These are phyloP conservation scores for Tinospora cordifolia DNA, from an alignment of 164 flowering plant species.

Conservation along the genomic window DNA sequence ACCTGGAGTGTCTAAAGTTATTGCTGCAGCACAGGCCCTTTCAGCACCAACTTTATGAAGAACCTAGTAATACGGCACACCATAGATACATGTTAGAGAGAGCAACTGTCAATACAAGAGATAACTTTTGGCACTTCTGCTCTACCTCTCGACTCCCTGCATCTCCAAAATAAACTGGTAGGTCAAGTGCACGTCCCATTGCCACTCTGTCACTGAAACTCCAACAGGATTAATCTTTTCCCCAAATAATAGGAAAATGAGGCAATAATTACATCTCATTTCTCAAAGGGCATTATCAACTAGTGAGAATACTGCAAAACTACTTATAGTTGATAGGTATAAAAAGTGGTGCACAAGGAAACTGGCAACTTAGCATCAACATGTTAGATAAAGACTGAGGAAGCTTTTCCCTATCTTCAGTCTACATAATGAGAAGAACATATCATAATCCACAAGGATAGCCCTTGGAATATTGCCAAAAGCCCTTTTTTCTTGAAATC, in stretches of 20 bases:
- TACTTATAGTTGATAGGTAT: background rate
- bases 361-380: no score
- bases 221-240: background rate
- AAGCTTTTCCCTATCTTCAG: no score
- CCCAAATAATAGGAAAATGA: background rate
- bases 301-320: background rate
- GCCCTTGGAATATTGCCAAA: no score
- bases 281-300: background rate
- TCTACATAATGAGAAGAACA: no score
- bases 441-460: no score
- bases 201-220: conserved; percentile 87
- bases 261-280: background rate
- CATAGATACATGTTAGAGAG: conserved; percentile 17
- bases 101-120: background rate
- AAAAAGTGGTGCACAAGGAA: background rate
- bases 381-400: no score
- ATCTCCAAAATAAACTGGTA: conserved; percentile 99
- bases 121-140: background rate
- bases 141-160: conserved; percentile 99
- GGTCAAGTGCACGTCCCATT: conserved; percentile 91
- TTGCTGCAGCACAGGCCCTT: conserved; percentile 98
- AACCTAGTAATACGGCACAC: conserved; percentile 39
- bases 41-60: conserved; percentile 97
- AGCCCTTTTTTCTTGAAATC: no score
- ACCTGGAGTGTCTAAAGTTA: conserved; percentile 92